phyloP scores from a whole-genome alignment of 1,139 yeast species.

The Eremothecium cymbalariae region DNA sequence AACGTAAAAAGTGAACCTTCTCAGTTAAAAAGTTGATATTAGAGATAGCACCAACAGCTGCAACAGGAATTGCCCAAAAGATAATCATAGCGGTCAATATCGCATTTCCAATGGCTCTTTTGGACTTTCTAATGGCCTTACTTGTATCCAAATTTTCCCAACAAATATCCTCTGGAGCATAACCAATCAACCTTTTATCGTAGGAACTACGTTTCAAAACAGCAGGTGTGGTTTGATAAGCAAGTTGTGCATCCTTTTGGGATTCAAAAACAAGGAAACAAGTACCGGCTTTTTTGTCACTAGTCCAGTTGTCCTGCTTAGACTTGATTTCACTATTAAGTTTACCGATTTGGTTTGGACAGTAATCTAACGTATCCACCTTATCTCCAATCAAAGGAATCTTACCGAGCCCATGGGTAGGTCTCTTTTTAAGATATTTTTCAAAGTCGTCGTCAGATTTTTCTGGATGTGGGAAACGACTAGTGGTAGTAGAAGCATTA shows the following conservation, averaged over 20 bases:
- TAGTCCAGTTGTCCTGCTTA: constrained; percentile 39
- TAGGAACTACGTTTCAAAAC: constrained; percentile 30
- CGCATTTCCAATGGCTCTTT: constrained; percentile 45
- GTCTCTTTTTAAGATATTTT: constrained; percentile 57
- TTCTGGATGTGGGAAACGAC: constrained; percentile 30
- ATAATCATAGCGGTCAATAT: constrained; percentile 50
- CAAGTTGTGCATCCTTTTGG: constrained; percentile 64
- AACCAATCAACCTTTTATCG: constrained; percentile 46
- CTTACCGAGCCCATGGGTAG: constrained; percentile 49
- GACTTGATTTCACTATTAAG: constrained; percentile 47
- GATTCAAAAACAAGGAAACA: constrained; percentile 63
- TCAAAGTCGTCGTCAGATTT: constrained; percentile 50
- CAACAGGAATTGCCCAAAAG: constrained; percentile 83
- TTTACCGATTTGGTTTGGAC: constrained; percentile 47
- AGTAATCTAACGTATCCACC: constrained; percentile 53
- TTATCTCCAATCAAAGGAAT: constrained; percentile 39
- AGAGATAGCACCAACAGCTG: constrained; percentile 73
- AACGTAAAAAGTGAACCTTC: constrained; percentile 54
- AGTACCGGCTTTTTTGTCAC: constrained; percentile 42
- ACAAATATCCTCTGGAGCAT: constrained; percentile 52
- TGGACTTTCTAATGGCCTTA: constrained; percentile 47
- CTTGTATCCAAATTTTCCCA: constrained; percentile 60
- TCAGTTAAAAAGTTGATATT: constrained; percentile 57
- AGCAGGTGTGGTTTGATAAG: constrained; percentile 52
- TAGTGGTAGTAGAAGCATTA: constrained; percentile 26